Percentiles rank a stretch among this genome's conserved stretches.
phyloP scores from a whole-genome alignment of 2,329 filamentous ascomycete species.

The Chaetomium sp. region DNA sequence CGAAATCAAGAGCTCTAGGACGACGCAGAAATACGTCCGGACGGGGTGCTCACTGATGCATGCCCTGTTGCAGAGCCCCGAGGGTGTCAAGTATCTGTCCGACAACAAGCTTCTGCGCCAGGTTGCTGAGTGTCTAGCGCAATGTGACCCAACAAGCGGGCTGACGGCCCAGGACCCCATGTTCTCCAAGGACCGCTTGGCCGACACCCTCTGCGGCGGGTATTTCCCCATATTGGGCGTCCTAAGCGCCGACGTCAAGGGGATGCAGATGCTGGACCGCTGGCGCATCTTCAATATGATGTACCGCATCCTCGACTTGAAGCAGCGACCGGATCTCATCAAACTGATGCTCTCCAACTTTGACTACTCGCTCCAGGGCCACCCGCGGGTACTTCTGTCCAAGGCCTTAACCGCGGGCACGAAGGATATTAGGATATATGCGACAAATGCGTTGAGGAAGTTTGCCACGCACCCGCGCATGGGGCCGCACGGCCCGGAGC shows the following conservation, averaged over 20 bases:
- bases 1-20: constrained; percentile 80
- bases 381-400: constrained; percentile 85
- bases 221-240: constrained; percentile 92
- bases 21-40: constrained; percentile 88
- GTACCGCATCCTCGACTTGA: constrained; percentile 93
- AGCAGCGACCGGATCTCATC: constrained; percentile 84
- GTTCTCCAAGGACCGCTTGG: constrained; percentile 78
- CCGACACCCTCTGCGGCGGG: constrained; percentile 81
- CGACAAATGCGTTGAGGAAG: constrained; percentile 79
- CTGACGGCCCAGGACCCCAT: constrained; percentile 78
- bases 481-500: constrained; percentile 33
- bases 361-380: constrained; percentile 82
- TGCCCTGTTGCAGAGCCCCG: constrained; percentile 74
- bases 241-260: constrained; percentile 73
- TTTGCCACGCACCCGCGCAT: constrained; percentile 60
- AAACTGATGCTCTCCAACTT: constrained; percentile 83
- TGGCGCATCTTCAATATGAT: constrained; percentile 99
- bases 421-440: constrained; percentile 85
- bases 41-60: constrained; percentile 85
- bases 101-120: constrained; percentile 93
- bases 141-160: constrained; percentile 79
- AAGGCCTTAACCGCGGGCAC: constrained; percentile 89
- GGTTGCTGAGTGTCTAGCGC: constrained; percentile 90
- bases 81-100: constrained; percentile 77
- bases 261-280: constrained; percentile 81